A percentile compares a stretch with the other conserved stretches of the same genome.
phyloP scores from a whole-genome alignment of 164 flowering plant genomes.

The Tetrastigma voinierianum region DNA sequence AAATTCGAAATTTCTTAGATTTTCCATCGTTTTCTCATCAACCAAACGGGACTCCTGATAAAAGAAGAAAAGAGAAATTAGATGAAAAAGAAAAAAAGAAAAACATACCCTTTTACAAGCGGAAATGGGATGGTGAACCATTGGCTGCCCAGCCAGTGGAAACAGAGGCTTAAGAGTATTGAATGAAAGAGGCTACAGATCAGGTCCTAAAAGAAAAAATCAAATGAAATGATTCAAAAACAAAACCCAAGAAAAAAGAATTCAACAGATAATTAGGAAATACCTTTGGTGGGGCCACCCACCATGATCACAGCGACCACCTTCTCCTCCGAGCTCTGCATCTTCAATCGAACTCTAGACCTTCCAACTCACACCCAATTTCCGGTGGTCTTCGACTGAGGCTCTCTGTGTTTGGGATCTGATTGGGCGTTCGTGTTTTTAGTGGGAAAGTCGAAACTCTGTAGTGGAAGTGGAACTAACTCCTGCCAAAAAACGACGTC shows the following conservation, averaged over 20 bases:
- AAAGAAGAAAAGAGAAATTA: not conserved
- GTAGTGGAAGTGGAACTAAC: too few species aligned
- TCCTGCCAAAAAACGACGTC: too few species aligned
- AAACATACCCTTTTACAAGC: conserved; percentile 79
- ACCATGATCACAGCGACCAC: conserved; percentile 98
- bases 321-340: conserved; percentile 74
- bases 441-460: too few species aligned
- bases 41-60: not conserved
- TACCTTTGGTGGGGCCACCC: conserved; percentile 98
- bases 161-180: conserved; percentile 88
- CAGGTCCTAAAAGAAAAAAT: conserved; percentile 61
- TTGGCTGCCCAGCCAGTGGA: conserved; percentile 93
- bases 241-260: not conserved
- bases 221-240: not conserved
- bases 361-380: too few species aligned
- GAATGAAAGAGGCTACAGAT: conserved; percentile 80
- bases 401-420: too few species aligned
- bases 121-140: conserved; percentile 93
- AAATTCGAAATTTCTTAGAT: too few species aligned
- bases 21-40: not conserved
- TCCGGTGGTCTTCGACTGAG: too few species aligned
- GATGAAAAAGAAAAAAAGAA: not conserved
- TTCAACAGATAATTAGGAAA: not conserved
- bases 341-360: conserved; percentile 6
- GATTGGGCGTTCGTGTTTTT: too few species aligned